phyloP scores from a whole-genome alignment of 2,329 filamentous ascomycete species.

The Penicillium sp. region DNA sequence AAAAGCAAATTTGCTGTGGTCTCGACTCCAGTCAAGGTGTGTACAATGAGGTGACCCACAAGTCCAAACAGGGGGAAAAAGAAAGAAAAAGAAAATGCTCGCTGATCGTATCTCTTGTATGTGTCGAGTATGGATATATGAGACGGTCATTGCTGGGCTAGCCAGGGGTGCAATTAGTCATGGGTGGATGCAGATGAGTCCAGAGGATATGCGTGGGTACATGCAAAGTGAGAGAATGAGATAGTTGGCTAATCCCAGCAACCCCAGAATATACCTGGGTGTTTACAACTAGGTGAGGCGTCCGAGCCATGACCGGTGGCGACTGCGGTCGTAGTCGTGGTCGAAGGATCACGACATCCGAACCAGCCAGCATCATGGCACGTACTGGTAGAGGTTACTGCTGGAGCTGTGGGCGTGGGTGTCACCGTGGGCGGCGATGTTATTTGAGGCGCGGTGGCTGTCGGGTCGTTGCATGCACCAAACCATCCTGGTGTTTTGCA shows the following conservation, averaged over 20 bases:
- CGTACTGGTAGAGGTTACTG: constrained; percentile 4
- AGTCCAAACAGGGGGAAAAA: background rate
- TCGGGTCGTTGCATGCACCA: constrained; percentile 17
- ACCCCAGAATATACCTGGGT: constrained; percentile 2
- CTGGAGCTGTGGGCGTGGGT: background rate
- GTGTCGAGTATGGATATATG: background rate
- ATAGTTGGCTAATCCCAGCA: constrained; percentile 4
- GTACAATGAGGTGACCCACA: background rate
- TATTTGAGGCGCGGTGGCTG: background rate
- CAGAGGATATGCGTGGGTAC: background rate
- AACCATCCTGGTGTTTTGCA: constrained; percentile 36
- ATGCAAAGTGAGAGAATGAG: background rate
- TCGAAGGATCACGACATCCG: constrained; percentile 9
- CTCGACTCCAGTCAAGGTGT: background rate
- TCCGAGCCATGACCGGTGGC: background rate
- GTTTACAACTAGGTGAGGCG: background rate
- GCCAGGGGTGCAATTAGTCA: background rate
- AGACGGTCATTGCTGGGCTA: background rate
- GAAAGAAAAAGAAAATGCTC: background rate
- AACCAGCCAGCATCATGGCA: constrained; percentile 14
- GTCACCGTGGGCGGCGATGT: constrained; percentile 6
- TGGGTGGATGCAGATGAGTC: background rate
- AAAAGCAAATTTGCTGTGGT: background rate
- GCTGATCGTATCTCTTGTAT: constrained; percentile 4
- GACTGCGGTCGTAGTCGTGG: background rate